Percentiles rank a stretch among this genome's conserved stretches.
Evolutionary conservation across 441 rosid genomes (phyloP).

Genomic region (Aleurites moluccanus): DNA sequence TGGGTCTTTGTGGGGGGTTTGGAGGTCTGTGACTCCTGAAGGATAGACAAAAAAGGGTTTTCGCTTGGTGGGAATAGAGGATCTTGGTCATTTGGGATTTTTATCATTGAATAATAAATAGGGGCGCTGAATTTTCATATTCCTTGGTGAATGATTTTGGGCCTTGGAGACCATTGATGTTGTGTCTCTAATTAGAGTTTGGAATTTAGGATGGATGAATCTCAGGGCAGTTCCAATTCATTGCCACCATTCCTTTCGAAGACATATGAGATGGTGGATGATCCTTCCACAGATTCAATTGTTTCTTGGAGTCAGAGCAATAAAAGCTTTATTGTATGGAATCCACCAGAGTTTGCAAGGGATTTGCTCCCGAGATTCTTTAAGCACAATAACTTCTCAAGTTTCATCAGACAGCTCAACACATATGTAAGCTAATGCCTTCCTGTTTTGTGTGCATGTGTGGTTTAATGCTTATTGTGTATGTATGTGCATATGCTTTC

Average conservation of each 20-base stretch:
- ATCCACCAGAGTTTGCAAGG: slow-evolving; percentile 69
- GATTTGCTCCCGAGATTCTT: slow-evolving; percentile 84
- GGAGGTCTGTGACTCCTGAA: not conserved
- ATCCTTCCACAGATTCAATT: slow-evolving; percentile 60
- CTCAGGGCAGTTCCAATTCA: slow-evolving; percentile 61
- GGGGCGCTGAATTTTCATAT: not conserved
- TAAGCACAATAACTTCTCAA: slow-evolving; percentile 90
- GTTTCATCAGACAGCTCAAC: slow-evolving; percentile 97
- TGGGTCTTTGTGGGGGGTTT: slow-evolving; percentile 13
- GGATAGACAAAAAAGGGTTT: slow-evolving; percentile 13
- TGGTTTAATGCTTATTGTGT: not conserved
- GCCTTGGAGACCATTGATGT: slow-evolving; percentile 16
- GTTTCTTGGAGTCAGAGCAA: slow-evolving; percentile 78
- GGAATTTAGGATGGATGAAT: slow-evolving; percentile 63
- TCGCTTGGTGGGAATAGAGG: not conserved
- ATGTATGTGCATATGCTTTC: not conserved
- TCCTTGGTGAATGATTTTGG: not conserved
- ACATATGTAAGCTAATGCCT: slow-evolving; percentile 70
- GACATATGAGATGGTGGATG: slow-evolving; percentile 95
- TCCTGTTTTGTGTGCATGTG: not conserved
- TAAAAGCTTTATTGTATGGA: slow-evolving; percentile 80
- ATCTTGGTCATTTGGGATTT: slow-evolving; percentile 10
- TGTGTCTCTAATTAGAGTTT: slow-evolving; percentile 23
- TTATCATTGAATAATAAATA: not conserved
- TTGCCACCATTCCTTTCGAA: slow-evolving; percentile 84